Evolutionary conservation across 106 monocot genomes (phyloP).

Genomic region (Apostasia ramifera): DNA sequence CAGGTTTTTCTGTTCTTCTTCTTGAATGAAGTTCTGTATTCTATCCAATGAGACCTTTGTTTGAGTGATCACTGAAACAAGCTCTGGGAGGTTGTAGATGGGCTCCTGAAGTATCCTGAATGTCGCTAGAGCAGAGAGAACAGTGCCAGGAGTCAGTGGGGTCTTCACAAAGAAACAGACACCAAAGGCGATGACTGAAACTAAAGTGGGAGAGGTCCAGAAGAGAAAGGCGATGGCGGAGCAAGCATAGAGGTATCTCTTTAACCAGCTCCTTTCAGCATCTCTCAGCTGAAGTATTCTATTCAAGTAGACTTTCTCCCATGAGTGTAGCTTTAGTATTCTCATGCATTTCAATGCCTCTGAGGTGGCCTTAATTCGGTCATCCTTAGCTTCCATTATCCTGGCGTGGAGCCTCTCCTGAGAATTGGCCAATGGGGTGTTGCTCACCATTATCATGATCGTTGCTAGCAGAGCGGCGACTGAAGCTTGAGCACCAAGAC

Average conservation of each 20-base stretch:
- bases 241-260: constrained; percentile 60
- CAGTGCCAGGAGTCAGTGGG: constrained; percentile 56
- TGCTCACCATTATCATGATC: constrained; percentile 59
- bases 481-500: constrained; percentile 55
- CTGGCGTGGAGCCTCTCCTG: constrained; percentile 59
- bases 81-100: constrained; percentile 86
- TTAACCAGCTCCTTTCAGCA: constrained; percentile 51
- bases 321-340: constrained; percentile 70
- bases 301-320: constrained; percentile 60
- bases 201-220: constrained; percentile 79
- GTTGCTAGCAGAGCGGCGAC: constrained; percentile 51
- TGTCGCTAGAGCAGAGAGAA: constrained; percentile 79
- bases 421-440: constrained; percentile 57
- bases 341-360: constrained; percentile 71
- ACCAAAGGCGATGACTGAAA: constrained; percentile 67
- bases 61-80: constrained; percentile 61
- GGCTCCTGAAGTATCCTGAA: constrained; percentile 85
- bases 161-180: constrained; percentile 46
- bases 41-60: constrained; percentile 77
- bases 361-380: constrained; percentile 58
- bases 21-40: constrained; percentile 51
- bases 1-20: constrained; percentile 16
- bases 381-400: constrained; percentile 85
- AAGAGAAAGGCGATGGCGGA: constrained; percentile 71
- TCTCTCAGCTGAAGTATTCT: constrained; percentile 47